Evolutionary conservation across 192 early-diverging fungal genomes (phyloP), one percentile per base, ranked within the genome.

Genomic region (Lobosporangium transversale): DNA sequence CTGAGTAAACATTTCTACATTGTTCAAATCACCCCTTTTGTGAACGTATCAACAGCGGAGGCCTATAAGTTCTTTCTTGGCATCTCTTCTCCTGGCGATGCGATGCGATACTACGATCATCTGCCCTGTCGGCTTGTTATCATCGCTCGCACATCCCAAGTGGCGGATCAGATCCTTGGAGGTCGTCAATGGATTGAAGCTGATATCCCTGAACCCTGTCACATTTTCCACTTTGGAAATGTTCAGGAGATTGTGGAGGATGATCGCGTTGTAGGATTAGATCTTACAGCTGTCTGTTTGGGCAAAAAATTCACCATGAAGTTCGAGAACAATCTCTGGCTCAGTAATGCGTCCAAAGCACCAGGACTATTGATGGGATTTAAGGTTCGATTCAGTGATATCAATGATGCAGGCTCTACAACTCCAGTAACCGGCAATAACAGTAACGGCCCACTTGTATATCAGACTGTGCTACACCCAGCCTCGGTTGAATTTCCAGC

Each of bases 261-360:
- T 4, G 73, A 51, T 8, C 49, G 53, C 14, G 53, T 76, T 7
- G 64, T 76, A 0, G 73, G 73, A 3, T 24, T 76, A 36, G 73
- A 76, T 23, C 40, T 76, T 63, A 76, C 73, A 0, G 73, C 73
- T 21, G 73, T 76, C 14, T 66, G 73, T 21, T 15, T 76, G 29
- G 73, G 73, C 30, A 76, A 76, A 42, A 76, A 76, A 18, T 76
- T 67, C 43, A 76, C 52, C 30, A 76, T 76, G 73, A 65, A 66
- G 37, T 76, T 76, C 44, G 73, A 76, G 53, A 76, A 76, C 73
- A 76, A 76, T 29, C 21, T 47, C 0, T 76, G 73, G 73, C 48
- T 76, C 32, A 76, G 73, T 30, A 76, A 76, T 24, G 73, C 73
- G 15, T 76, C 73, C 53, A 76, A 76, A 48, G 64, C 64, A 1